Percentiles rank a stretch among this genome's conserved stretches.
phyloP scores from a whole-genome alignment of 495 filamentous ascomycete species.

The Penicillium cosmopolitanum region DNA sequence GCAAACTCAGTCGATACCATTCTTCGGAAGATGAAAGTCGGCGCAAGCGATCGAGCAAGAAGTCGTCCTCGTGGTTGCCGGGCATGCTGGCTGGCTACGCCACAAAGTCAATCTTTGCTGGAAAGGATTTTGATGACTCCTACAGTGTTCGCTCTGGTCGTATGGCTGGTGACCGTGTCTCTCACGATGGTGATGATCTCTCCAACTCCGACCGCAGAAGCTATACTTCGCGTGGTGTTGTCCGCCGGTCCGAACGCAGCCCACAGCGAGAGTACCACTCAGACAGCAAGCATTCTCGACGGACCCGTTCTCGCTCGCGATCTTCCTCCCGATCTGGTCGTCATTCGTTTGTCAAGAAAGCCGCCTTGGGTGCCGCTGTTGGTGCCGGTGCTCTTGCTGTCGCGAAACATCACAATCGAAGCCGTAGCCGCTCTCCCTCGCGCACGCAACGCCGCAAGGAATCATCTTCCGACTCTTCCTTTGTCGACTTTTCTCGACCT shows the following conservation, averaged over 20 bases:
- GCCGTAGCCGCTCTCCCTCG: conserved; percentile 36
- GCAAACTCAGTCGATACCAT: conserved; percentile 61
- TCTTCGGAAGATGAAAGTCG: conserved; percentile 58
- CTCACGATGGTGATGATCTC: conserved; percentile 40
- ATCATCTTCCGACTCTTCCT: conserved; percentile 42
- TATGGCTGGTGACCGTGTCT: conserved; percentile 32
- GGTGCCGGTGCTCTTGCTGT: conserved; percentile 44
- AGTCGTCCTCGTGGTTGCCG: conserved; percentile 54
- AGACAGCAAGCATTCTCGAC: conserved; percentile 28
- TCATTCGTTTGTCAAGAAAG: conserved; percentile 45
- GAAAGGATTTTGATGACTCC: conserved; percentile 61
- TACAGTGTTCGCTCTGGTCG: conserved; percentile 59
- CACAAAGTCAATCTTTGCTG: conserved; percentile 56
- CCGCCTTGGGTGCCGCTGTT: conserved; percentile 50
- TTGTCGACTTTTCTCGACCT: conserved; percentile 36
- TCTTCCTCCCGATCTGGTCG: conserved; percentile 45
- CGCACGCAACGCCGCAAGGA: conserved; percentile 36
- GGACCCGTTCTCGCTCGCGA: conserved; percentile 48
- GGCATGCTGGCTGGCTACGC: conserved; percentile 59
- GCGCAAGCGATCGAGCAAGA: conserved; percentile 42
- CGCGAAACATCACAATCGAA: conserved; percentile 33
- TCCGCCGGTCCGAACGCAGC: conserved; percentile 38
- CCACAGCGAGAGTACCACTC: conserved; percentile 35
- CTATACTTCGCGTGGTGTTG: conserved; percentile 48
- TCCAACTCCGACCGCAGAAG: conserved; percentile 45